Conservation (phyloP, 306 rosid genomes). For the Citrullus mucosospermus region DNA sequence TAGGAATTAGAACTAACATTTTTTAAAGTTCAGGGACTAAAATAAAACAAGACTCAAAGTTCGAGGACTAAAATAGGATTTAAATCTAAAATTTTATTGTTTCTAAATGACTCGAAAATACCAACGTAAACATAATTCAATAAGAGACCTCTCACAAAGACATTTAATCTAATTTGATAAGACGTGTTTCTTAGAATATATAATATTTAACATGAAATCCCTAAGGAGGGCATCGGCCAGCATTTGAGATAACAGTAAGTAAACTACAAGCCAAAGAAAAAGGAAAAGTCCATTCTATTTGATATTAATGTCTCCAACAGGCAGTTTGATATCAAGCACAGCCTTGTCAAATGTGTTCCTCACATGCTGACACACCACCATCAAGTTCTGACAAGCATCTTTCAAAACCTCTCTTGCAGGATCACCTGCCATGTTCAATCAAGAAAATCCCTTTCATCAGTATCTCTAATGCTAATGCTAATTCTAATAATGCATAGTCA, state of each 20-base stretch:
- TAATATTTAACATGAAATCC: background rate
- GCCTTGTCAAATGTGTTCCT: slow-evolving; percentile 50
- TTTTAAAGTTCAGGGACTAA: too few relatives aligned
- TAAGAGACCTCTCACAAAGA: background rate
- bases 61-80: too few relatives aligned
- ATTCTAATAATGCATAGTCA: background rate
- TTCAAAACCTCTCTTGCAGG: slow-evolving; percentile 47
- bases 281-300: background rate
- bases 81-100: too few relatives aligned
- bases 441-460: background rate
- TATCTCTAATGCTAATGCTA: background rate
- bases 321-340: slow-evolving; percentile 37
- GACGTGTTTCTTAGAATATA: background rate
- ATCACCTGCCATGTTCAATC: slow-evolving; percentile 38
- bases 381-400: slow-evolving; percentile 69
- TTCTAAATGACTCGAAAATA: too few relatives aligned
- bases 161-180: background rate
- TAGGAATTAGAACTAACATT: too few relatives aligned
- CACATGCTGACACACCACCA: slow-evolving; percentile 63
- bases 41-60: too few relatives aligned
- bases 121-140: too few relatives aligned
- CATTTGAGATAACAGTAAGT: background rate
- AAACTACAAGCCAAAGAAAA: background rate
- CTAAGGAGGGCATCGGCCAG: background rate
- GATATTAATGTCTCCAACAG: slow-evolving; percentile 19